Percentiles rank a stretch among this genome's conserved stretches.
Evolutionary conservation across 2,329 filamentous ascomycete genomes (phyloP).

Genomic region (Talaromyces sp.): DNA sequence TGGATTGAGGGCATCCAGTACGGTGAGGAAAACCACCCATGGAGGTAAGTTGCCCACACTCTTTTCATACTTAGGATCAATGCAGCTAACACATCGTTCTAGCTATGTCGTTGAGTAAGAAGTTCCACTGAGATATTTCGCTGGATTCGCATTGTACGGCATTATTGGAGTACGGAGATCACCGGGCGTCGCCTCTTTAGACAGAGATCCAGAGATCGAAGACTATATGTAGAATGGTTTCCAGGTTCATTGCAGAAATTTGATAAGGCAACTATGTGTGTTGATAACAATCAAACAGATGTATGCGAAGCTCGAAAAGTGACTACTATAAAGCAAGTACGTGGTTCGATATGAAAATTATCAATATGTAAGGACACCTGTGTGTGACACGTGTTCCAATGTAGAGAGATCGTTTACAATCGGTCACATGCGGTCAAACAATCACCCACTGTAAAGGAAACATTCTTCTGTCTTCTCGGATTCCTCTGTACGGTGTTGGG

Average conservation of each 20-base stretch:
- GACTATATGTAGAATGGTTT: not conserved
- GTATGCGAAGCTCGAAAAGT: no score
- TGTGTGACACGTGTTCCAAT: no score
- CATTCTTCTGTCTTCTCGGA: no score
- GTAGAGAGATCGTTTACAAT: no score
- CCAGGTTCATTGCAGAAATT: not conserved
- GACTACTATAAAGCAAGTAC: no score
- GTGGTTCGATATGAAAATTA: no score
- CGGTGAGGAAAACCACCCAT: conserved; percentile 84
- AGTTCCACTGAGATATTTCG: not conserved
- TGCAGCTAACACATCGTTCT: not conserved
- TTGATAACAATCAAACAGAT: not conserved
- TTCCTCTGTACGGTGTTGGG: no score
- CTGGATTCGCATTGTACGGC: not conserved
- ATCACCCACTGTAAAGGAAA: no score
- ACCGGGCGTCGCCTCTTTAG: not conserved
- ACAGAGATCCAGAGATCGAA: not conserved
- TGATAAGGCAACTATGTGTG: not conserved
- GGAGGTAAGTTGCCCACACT: conserved; percentile 61
- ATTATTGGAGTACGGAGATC: not conserved
- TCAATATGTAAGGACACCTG: no score
- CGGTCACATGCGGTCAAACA: no score
- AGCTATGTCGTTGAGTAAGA: not conserved
- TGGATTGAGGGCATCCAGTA: conserved; percentile 98
- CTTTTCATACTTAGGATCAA: not conserved